Percentiles rank a stretch among this genome's conserved stretches.
phyloP scores from a whole-genome alignment of 306 rosid genomes.

The Malus asiatica region DNA sequence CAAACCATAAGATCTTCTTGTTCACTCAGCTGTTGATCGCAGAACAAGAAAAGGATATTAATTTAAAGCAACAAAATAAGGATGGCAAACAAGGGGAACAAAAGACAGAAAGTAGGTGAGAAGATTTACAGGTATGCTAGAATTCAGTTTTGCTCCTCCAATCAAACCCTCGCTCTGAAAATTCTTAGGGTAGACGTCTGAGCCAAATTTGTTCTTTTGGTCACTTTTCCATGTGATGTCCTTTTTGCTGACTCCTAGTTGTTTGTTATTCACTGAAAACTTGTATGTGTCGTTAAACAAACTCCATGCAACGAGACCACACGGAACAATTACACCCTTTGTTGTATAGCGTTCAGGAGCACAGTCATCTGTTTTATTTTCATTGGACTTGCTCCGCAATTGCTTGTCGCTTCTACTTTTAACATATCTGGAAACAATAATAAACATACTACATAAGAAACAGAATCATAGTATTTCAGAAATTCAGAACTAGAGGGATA shows the following conservation, averaged over 20 bases:
- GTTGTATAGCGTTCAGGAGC: conserved; percentile 38
- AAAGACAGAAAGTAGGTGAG: background rate
- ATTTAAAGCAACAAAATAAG: background rate
- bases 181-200: conserved; percentile 71
- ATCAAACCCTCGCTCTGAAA: conserved; percentile 55
- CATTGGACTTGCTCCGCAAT: conserved; percentile 32
- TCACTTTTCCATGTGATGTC: conserved; percentile 88
- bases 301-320: conserved; percentile 92
- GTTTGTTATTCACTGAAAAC: conserved; percentile 39
- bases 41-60: conserved; percentile 21
- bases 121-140: conserved; percentile 56
- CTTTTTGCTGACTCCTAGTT: conserved; percentile 53
- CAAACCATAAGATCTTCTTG: conserved; percentile 94
- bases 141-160: conserved; percentile 70
- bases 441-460: conserved; percentile 16
- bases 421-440: conserved; percentile 49
- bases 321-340: conserved; percentile 57
- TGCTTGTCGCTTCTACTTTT: conserved; percentile 60
- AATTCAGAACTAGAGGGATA: background rate
- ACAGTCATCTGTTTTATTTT: conserved; percentile 22
- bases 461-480: conserved; percentile 2
- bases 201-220: conserved; percentile 47
- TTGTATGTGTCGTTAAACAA: conserved; percentile 77
- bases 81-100: background rate
- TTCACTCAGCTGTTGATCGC: conserved; percentile 56